These are phyloP conservation scores for Arthrobotrys entomopaga DNA, from an alignment of 2,329 filamentous ascomycete species.

Conservation along the genomic window DNA sequence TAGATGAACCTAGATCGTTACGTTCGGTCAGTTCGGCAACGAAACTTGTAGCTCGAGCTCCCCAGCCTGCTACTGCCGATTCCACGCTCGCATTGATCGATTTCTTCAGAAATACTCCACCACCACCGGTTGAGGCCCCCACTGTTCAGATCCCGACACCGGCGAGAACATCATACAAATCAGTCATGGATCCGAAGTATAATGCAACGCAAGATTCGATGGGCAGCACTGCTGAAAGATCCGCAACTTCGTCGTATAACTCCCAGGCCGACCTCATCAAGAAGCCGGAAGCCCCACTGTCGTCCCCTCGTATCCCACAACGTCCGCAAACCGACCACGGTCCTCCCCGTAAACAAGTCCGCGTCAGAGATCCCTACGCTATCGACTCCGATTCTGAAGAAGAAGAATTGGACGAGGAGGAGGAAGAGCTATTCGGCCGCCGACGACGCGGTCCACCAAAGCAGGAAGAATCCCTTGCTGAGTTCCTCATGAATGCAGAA, in stretches of 20 bases:
- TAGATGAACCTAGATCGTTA: constrained; percentile 36
- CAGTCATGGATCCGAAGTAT: constrained; percentile 55
- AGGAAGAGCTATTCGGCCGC: constrained; percentile 56
- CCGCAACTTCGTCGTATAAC: constrained; percentile 71
- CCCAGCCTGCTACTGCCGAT: constrained; percentile 72
- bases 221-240: constrained; percentile 47
- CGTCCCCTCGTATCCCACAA: constrained; percentile 59
- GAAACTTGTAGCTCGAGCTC: constrained; percentile 72
- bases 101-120: constrained; percentile 80
- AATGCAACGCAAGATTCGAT: constrained; percentile 55
- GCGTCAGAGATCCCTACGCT: constrained; percentile 90
- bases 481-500: constrained; percentile 60
- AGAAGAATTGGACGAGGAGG: constrained; percentile 58
- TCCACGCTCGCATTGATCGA: constrained; percentile 90
- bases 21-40: constrained; percentile 27
- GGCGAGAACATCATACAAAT: constrained; percentile 83
- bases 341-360: constrained; percentile 78
- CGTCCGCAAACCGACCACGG: constrained; percentile 62
- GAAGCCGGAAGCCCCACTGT: constrained; percentile 60
- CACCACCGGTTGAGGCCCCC: constrained; percentile 59
- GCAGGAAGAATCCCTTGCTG: constrained; percentile 58
- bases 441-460: constrained; percentile 2
- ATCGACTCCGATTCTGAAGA: constrained; percentile 74
- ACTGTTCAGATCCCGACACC: constrained; percentile 75
- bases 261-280: constrained; percentile 77